Percentiles rank a stretch among this genome's conserved stretches.
Evolutionary conservation across 148 eudicot species (phyloP).

Genomic region (Vaccinium myrtillus): DNA sequence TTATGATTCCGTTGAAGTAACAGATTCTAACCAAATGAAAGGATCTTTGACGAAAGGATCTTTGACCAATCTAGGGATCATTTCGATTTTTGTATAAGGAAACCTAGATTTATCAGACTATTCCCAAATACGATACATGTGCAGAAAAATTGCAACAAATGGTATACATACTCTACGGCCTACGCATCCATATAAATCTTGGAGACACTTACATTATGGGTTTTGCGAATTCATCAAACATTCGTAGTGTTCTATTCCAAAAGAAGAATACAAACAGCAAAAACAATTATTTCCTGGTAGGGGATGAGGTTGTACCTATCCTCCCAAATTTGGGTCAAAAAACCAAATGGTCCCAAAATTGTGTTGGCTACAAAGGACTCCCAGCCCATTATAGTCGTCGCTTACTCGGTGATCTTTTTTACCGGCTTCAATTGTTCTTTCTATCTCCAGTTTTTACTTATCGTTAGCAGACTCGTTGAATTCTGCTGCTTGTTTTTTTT

Average conservation of each 20-base stretch:
- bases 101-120: neutral
- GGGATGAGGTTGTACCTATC: neutral
- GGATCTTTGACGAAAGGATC: neutral
- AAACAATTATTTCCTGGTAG: neutral
- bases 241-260: neutral
- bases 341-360: slow-evolving; percentile 8
- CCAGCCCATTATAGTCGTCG: neutral
- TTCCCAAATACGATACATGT: neutral
- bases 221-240: neutral
- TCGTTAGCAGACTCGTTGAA: neutral
- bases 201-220: neutral
- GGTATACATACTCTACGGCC: neutral
- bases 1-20: neutral
- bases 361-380: neutral
- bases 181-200: neutral
- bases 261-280: neutral
- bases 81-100: too few species aligned
- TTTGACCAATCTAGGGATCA: too few species aligned
- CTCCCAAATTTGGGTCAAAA: neutral
- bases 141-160: neutral
- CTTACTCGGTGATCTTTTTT: neutral
- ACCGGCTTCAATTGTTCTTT: neutral
- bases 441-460: neutral
- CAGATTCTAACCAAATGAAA: neutral
- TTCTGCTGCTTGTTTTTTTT: slow-evolving; percentile 27